Percentiles rank a stretch among this genome's conserved stretches.
These are phyloP conservation scores for Sugiyamaella sp. DNA, from an alignment of 1,139 yeast genomes.

Conservation along the genomic window DNA sequence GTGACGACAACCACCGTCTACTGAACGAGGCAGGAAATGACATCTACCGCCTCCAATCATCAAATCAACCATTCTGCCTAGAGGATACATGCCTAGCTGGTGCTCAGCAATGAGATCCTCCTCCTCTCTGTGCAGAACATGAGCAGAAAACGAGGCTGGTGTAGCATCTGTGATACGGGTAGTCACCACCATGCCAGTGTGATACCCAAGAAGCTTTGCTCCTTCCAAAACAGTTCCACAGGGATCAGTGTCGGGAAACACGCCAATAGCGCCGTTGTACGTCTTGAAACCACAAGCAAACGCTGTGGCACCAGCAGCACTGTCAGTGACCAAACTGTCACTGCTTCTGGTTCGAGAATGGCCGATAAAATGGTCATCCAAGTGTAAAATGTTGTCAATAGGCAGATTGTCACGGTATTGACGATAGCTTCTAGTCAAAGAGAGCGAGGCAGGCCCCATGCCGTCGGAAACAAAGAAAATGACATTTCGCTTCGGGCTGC, in stretches of 20 bases:
- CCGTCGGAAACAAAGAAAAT: conserved; percentile 91
- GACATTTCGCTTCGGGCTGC: conserved; percentile 53
- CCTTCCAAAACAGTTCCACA: conserved; percentile 87
- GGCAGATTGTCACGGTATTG: conserved; percentile 59
- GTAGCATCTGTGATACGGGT: conserved; percentile 86
- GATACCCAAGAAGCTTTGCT: conserved; percentile 71
- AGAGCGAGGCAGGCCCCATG: conserved; percentile 84
- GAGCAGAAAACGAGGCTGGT: conserved; percentile 85
- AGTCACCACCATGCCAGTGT: conserved; percentile 85
- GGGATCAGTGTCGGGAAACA: conserved; percentile 60
- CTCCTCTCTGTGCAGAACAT: conserved; percentile 68
- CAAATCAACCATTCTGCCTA: conserved; percentile 78
- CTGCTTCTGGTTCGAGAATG: conserved; percentile 76
- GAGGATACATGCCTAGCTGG: conserved; percentile 74
- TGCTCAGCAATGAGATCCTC: conserved; percentile 86
- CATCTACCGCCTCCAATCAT: conserved; percentile 90
- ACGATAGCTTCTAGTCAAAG: conserved; percentile 70
- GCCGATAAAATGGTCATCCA: conserved; percentile 74
- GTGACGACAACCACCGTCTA: conserved; percentile 61
- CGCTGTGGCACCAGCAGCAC: conserved; percentile 95
- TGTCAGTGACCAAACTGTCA: conserved; percentile 75
- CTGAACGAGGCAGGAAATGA: conserved; percentile 55
- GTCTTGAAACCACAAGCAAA: conserved; percentile 78
- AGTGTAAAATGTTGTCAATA: conserved; percentile 54
- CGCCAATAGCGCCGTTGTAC: conserved; percentile 85